A percentile compares a stretch with the other conserved stretches of the same genome.
Conservation (phyloP, 208 protist species). For the Ichthyophonus hoferi region DNA sequence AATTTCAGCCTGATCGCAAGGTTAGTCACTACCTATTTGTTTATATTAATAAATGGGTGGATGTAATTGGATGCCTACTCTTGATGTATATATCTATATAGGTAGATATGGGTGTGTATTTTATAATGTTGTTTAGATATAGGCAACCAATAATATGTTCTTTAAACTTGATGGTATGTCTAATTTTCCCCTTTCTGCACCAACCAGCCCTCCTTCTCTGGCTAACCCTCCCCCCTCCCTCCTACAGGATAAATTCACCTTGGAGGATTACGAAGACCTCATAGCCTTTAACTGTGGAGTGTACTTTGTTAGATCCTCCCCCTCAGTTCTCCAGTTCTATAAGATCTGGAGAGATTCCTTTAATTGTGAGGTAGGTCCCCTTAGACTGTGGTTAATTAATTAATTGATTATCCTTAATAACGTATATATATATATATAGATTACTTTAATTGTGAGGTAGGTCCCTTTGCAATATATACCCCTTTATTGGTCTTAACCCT, state of each 20-base stretch:
- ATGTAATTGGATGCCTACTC: not conserved
- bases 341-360: not conserved
- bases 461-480: too few relatives aligned
- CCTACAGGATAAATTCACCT: not conserved
- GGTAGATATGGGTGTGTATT: too few relatives aligned
- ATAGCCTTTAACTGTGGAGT: slow-evolving; percentile 19
- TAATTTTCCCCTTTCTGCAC: too few relatives aligned
- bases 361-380: slow-evolving; percentile 3
- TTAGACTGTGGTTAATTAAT: too few relatives aligned
- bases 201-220: too few relatives aligned
- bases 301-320: not conserved
- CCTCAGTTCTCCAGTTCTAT: not conserved
- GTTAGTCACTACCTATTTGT: not conserved
- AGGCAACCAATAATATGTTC: too few relatives aligned
- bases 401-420: too few relatives aligned
- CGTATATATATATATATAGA: not conserved
- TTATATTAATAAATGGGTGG: not conserved
- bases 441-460: slow-evolving; percentile 2
- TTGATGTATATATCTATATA: too few relatives aligned
- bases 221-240: too few relatives aligned
- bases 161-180: too few relatives aligned
- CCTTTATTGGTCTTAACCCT: not conserved
- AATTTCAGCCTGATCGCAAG: slow-evolving; percentile 21
- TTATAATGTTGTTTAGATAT: too few relatives aligned
- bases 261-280: not conserved